Evolutionary conservation across 2,329 filamentous ascomycete species (phyloP).

Genomic region (Malbranchea zuffiana): DNA sequence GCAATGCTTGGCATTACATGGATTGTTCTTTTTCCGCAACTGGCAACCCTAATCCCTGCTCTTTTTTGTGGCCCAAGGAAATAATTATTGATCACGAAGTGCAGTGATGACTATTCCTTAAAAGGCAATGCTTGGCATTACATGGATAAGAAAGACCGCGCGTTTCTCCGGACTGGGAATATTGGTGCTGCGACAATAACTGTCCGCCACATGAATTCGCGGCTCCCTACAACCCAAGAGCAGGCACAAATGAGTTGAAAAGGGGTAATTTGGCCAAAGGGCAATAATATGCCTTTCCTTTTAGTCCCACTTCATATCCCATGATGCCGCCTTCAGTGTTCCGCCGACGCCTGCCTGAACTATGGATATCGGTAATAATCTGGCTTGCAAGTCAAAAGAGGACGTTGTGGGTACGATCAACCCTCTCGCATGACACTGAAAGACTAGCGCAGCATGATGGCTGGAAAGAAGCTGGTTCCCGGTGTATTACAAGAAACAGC

Average conservation of each 20-base stretch:
- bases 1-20: slow-evolving; percentile 1
- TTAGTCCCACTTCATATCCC: background rate
- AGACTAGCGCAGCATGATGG: too few species aligned
- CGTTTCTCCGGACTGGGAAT: background rate
- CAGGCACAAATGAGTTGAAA: background rate
- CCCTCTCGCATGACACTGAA: too few species aligned
- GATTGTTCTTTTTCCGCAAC: background rate
- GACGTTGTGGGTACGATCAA: background rate
- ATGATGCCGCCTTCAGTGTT: background rate
- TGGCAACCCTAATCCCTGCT: background rate
- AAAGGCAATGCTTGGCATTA: background rate
- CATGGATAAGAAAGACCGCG: too few species aligned
- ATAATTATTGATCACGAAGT: background rate
- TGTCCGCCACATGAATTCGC: background rate
- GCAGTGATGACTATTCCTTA: background rate
- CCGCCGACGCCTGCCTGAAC: background rate
- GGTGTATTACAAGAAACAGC: too few species aligned
- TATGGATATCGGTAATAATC: background rate
- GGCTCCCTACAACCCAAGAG: background rate
- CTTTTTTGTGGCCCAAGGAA: background rate
- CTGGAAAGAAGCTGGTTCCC: too few species aligned
- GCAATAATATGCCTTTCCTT: slow-evolving; percentile 1
- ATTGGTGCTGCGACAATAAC: background rate
- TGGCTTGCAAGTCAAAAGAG: background rate
- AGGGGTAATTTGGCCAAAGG: background rate